A percentile compares a stretch with the other conserved stretches of the same genome.
These are phyloP conservation scores for Ogataea zsoltii DNA, from an alignment of 805 yeast species.

Conservation along the genomic window DNA sequence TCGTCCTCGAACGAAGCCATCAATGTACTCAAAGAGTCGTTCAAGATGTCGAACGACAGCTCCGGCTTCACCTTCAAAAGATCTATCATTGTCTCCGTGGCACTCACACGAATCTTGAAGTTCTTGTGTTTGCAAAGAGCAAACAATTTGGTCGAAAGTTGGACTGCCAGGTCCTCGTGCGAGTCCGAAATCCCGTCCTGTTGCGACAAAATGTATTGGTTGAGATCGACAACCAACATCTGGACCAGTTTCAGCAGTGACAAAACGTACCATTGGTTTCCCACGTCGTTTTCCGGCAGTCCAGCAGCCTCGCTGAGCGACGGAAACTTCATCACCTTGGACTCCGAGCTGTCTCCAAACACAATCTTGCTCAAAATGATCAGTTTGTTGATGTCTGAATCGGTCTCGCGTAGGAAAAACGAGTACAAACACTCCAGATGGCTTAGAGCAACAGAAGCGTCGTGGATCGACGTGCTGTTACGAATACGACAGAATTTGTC, in stretches of 20 bases:
- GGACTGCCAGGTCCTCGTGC: constrained; percentile 30
- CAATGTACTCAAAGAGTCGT: constrained; percentile 37
- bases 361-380: constrained; percentile 31
- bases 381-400: constrained; percentile 35
- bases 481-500: constrained; percentile 12
- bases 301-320: constrained; percentile 21
- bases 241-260: constrained; percentile 32
- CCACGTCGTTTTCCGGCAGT: constrained; percentile 9
- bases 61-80: constrained; percentile 38
- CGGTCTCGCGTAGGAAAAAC: constrained; percentile 32
- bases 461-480: constrained; percentile 15
- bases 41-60: constrained; percentile 30
- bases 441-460: constrained; percentile 24
- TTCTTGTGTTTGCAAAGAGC: constrained; percentile 39
- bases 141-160: constrained; percentile 37
- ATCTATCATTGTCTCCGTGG: constrained; percentile 38
- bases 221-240: constrained; percentile 29
- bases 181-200: constrained; percentile 29
- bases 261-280: constrained; percentile 30
- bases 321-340: constrained; percentile 18
- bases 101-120: constrained; percentile 42
- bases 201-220: constrained; percentile 34
- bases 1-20: constrained; percentile 37
- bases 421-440: constrained; percentile 33
- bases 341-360: constrained; percentile 18